phyloP scores from a whole-genome alignment of 225 moss, liverwort and hornwort species.

The Climacium dendroides region DNA sequence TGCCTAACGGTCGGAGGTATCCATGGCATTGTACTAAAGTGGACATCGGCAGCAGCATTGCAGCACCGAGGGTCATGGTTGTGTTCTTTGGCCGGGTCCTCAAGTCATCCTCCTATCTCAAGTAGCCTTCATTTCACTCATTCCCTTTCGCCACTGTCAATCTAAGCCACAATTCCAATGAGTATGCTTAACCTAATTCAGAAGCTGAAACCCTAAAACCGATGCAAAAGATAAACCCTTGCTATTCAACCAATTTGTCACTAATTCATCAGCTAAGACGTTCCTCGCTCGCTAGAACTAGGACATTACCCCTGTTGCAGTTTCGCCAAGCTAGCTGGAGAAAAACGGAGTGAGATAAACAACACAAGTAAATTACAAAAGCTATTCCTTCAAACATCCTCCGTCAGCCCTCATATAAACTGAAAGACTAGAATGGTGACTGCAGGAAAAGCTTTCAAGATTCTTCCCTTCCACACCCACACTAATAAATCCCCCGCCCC shows the following conservation, averaged over 20 bases:
- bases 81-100: neutral
- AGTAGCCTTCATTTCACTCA: neutral
- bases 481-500: neutral
- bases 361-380: neutral
- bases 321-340: neutral
- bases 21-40: neutral
- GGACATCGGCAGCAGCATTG: slow-evolving; percentile 9
- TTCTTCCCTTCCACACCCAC: neutral
- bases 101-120: neutral
- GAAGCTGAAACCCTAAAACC: slow-evolving; percentile 4
- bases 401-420: neutral
- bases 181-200: neutral
- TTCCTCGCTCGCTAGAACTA: neutral
- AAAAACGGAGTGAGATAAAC: neutral
- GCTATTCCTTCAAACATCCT: neutral
- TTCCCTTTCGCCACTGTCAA: neutral
- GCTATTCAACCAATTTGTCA: neutral
- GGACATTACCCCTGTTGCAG: neutral
- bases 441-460: neutral
- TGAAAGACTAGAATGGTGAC: neutral
- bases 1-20: neutral
- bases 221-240: neutral
- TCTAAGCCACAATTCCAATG: neutral
- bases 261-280: neutral
- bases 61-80: slow-evolving; percentile 13